phyloP scores from a whole-genome alignment of 148 eudicot species.

The Chenopodium berlandieri region DNA sequence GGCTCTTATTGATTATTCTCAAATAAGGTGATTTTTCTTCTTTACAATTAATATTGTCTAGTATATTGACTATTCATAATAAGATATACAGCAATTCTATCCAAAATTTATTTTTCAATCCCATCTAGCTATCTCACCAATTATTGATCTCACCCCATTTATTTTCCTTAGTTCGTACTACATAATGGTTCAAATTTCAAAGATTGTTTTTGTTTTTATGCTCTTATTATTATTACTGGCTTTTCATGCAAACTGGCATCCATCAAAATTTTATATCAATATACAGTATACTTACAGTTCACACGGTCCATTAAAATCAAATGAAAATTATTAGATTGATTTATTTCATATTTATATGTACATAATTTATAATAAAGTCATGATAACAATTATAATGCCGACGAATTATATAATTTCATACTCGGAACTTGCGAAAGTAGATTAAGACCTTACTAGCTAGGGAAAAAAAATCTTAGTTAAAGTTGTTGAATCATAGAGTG shows the following conservation, averaged over 20 bases:
- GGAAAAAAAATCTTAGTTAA: neutral
- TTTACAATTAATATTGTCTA: too few species aligned
- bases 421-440: conserved; percentile 10
- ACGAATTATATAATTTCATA: neutral
- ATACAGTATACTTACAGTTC: neutral
- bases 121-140: neutral
- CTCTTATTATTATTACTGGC: neutral
- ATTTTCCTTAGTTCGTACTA: neutral
- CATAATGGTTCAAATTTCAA: neutral
- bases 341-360: too few species aligned
- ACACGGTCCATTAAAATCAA: neutral
- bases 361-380: neutral
- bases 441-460: neutral
- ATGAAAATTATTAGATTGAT: neutral
- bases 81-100: neutral
- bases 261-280: neutral
- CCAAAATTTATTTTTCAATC: neutral
- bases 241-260: conserved; percentile 7
- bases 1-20: neutral
- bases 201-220: neutral
- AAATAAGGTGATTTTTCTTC: too few species aligned
- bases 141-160: conserved; percentile 1
- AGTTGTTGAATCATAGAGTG: neutral
- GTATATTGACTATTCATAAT: too few species aligned
- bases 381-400: conserved; percentile 3